A percentile compares a stretch with the other conserved stretches of the same genome.
Evolutionary conservation across 2,329 filamentous ascomycete genomes (phyloP).

Genomic region (Hymenoscyphus infarciens): DNA sequence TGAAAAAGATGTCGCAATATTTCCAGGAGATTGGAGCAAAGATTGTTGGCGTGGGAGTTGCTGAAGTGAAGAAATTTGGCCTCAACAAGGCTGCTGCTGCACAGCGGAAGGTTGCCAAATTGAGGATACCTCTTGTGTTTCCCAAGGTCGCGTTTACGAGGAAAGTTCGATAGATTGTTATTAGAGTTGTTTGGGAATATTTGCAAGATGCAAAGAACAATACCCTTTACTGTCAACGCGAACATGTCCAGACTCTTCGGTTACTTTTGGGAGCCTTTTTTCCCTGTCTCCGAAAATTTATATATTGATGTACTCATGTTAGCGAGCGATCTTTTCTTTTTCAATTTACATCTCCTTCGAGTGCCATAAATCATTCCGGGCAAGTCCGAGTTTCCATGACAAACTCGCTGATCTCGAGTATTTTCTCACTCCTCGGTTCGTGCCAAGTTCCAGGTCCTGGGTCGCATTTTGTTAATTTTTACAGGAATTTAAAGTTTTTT

Average conservation of each 20-base stretch:
- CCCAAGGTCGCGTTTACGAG: conserved; percentile 52
- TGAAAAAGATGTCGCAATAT: conserved; percentile 67
- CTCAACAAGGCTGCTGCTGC: conserved; percentile 55
- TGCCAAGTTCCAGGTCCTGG: no score
- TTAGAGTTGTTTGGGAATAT: not conserved
- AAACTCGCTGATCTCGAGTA: no score
- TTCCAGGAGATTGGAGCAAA: conserved; percentile 73
- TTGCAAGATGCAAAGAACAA: not conserved
- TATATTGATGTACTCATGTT: not conserved
- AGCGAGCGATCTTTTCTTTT: not conserved
- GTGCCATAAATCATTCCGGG: no score
- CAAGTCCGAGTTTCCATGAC: no score
- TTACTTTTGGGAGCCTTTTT: not conserved
- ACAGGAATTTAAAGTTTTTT: no score
- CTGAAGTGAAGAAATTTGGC: conserved; percentile 47
- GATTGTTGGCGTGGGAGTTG: conserved; percentile 46
- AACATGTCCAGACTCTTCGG: not conserved
- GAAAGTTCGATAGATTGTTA: not conserved
- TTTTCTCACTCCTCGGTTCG: no score
- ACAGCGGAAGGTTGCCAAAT: conserved; percentile 63
- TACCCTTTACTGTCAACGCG: not conserved
- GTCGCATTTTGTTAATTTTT: no score
- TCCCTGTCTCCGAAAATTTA: not conserved
- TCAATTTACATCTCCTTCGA: no score
- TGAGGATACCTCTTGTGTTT: conserved; percentile 78